Percentiles rank a stretch among this genome's conserved stretches.
phyloP scores from a whole-genome alignment of 305 asterid genomes.

The Plantago rigida region DNA sequence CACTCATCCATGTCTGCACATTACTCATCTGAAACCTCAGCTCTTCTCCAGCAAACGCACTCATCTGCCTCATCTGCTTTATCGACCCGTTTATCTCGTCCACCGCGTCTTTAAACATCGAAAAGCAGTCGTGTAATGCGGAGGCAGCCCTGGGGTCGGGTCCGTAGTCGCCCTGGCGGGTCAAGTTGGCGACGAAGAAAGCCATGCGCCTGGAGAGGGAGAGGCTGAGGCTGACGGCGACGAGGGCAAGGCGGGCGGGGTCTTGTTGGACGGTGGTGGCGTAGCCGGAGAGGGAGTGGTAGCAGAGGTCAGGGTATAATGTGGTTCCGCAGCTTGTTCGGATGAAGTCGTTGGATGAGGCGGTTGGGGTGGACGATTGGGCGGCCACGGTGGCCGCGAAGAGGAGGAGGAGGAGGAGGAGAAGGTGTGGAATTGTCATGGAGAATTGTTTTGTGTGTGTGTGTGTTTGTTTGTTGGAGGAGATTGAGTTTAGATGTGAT shows the following conservation, averaged over 20 bases:
- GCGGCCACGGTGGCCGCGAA: constrained; percentile 25
- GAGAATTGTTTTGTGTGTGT: too few species aligned
- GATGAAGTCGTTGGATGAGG: constrained; percentile 43
- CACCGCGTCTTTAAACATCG: constrained; percentile 54
- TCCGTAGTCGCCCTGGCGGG: constrained; percentile 40
- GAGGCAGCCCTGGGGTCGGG: constrained; percentile 42
- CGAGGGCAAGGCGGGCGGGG: constrained; percentile 56
- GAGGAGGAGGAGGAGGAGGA: constrained; percentile 21
- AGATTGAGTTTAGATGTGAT: neutral
- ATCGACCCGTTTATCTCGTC: constrained; percentile 62
- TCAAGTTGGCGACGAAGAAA: constrained; percentile 44
- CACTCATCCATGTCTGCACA: constrained; percentile 70
- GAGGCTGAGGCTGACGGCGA: constrained; percentile 66
- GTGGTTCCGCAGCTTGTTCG: constrained; percentile 63
- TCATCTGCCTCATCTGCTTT: constrained; percentile 56
- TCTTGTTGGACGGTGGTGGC: constrained; percentile 48
- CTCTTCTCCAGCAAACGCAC: constrained; percentile 34
- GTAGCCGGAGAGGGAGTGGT: constrained; percentile 51
- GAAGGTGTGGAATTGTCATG: constrained; percentile 20
- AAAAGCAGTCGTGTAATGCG: constrained; percentile 66
- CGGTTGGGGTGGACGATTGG: constrained; percentile 2
- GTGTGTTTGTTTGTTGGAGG: neutral
- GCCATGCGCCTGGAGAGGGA: constrained; percentile 39
- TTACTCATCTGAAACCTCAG: constrained; percentile 47
- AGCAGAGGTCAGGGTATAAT: constrained; percentile 57